A percentile compares a stretch with the other conserved stretches of the same genome.
These are phyloP conservation scores for Paramecium biaurelia DNA, from an alignment of 73 alveolate genomes.

Conservation along the genomic window DNA sequence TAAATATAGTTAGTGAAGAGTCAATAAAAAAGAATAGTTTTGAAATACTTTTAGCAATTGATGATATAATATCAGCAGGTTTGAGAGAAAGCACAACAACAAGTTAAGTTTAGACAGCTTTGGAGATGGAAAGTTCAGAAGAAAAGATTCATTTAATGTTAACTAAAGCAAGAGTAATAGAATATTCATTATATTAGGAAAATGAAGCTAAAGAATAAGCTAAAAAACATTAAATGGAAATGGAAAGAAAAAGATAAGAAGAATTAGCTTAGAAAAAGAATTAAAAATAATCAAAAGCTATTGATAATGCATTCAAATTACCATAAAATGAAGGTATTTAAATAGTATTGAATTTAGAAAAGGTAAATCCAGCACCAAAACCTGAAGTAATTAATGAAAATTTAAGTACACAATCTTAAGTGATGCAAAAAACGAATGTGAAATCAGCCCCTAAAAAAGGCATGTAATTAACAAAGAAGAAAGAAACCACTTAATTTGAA, in stretches of 20 bases:
- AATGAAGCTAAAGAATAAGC: conserved; percentile 70
- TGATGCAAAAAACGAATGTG: not conserved
- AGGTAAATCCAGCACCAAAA: not conserved
- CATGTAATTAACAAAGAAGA: conserved; percentile 30
- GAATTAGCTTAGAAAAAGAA: conserved; percentile 23
- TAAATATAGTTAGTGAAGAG: conserved; percentile 68
- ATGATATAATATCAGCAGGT: conserved; percentile 94
- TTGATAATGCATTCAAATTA: conserved; percentile 14
- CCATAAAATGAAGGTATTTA: conserved; percentile 31
- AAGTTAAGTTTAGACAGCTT: conserved; percentile 84
- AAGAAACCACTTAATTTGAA: conserved; percentile 1
- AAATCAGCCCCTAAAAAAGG: conserved; percentile 28
- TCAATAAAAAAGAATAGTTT: conserved; percentile 85
- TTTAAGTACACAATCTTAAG: not conserved
- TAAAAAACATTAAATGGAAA: conserved; percentile 57
- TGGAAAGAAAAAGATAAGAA: conserved; percentile 60
- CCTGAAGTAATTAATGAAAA: not conserved
- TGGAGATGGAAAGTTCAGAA: conserved; percentile 96
- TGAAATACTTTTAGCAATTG: conserved; percentile 91
- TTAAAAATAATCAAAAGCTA: not conserved
- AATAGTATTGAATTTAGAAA: not conserved
- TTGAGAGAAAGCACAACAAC: conserved; percentile 91
- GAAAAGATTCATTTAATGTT: conserved; percentile 83
- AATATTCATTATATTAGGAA: not conserved
- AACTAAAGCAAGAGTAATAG: conserved; percentile 52